phyloP scores from a whole-genome alignment of 192 early-diverging fungal species.

The Podila minutissima region DNA sequence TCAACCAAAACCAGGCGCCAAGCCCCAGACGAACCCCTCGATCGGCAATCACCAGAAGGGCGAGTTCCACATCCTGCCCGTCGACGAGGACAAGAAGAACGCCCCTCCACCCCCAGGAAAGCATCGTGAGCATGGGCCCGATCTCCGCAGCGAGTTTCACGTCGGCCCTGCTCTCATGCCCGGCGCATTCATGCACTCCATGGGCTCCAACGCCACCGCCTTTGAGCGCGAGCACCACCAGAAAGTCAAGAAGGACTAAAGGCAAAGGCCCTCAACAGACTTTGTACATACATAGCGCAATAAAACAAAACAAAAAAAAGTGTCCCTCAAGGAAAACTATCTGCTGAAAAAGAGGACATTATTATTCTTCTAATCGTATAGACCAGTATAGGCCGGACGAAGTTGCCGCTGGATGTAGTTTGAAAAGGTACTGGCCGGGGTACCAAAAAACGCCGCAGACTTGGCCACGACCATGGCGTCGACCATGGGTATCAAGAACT shows the following conservation, averaged over 20 bases:
- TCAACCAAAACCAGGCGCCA: background rate
- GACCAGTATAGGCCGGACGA: slow-evolving; percentile 43
- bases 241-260: slow-evolving; percentile 22
- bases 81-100: slow-evolving; percentile 48
- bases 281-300: too few relatives aligned
- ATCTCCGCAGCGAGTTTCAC: slow-evolving; percentile 25
- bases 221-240: slow-evolving; percentile 25
- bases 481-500: slow-evolving; percentile 62
- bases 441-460: slow-evolving; percentile 60
- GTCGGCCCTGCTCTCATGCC: slow-evolving; percentile 42
- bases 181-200: slow-evolving; percentile 37
- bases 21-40: background rate
- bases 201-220: slow-evolving; percentile 38
- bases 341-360: background rate
- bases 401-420: slow-evolving; percentile 46
- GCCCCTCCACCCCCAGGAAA: slow-evolving; percentile 31
- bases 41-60: slow-evolving; percentile 31
- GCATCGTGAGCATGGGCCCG: slow-evolving; percentile 6
- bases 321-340: too few relatives aligned
- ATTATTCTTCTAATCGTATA: slow-evolving; percentile 30
- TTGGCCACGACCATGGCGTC: slow-evolving; percentile 64
- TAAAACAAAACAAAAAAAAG: too few relatives aligned
- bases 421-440: slow-evolving; percentile 61
- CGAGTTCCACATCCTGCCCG: slow-evolving; percentile 47
- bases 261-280: background rate